Percentiles rank a stretch among this genome's conserved stretches.
These are phyloP conservation scores for Cyclotella baltica DNA, from an alignment of 108 stramenopile species.

Conservation along the genomic window DNA sequence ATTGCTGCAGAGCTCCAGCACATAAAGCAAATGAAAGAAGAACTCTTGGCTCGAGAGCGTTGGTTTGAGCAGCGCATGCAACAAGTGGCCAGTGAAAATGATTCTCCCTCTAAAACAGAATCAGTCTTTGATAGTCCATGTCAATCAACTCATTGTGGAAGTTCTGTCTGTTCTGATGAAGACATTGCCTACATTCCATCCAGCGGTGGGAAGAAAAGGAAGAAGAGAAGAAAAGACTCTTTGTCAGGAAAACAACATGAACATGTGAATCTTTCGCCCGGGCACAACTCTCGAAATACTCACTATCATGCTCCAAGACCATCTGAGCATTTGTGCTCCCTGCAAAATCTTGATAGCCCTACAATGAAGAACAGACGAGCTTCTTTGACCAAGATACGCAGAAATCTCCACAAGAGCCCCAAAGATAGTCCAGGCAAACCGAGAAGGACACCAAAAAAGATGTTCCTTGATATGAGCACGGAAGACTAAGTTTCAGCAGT, in stretches of 20 bases:
- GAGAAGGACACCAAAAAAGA: slow-evolving; percentile 24
- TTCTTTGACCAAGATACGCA: neutral
- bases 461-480: slow-evolving; percentile 22
- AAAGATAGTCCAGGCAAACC: no score
- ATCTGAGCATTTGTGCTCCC: slow-evolving; percentile 1
- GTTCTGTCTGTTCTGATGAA: neutral
- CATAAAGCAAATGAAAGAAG: slow-evolving; percentile 28
- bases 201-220: neutral
- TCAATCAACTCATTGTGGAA: slow-evolving; percentile 3
- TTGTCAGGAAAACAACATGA: neutral
- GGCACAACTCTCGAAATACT: neutral
- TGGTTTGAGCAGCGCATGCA: slow-evolving; percentile 25
- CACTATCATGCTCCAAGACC: neutral
- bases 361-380: neutral
- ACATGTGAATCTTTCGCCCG: neutral
- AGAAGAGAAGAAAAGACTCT: neutral
- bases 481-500: neutral
- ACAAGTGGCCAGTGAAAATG: neutral
- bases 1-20: slow-evolving; percentile 7
- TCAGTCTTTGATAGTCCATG: neutral
- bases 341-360: slow-evolving; percentile 5
- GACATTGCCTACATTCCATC: neutral
- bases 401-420: slow-evolving; percentile 4
- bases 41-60: slow-evolving; percentile 3
- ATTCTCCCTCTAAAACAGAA: neutral